Conservation (phyloP, 2,329 filamentous ascomycete species). For the Geoglossum cookeanum region DNA sequence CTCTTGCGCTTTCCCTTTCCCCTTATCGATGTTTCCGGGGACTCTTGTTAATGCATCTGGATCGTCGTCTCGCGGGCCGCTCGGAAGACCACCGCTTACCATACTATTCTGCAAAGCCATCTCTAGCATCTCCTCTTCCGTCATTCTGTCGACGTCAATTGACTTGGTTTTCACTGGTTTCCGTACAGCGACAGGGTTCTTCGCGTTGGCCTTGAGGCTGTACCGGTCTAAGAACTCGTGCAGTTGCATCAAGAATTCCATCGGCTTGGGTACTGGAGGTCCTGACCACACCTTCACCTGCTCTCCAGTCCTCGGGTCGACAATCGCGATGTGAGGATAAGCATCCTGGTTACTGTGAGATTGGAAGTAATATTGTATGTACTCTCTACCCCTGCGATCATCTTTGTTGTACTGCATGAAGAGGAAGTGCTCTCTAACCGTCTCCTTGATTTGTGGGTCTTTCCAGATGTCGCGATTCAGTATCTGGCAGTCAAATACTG, state of each 20-base stretch:
- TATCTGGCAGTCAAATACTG: constrained; percentile 84
- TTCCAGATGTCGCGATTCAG: constrained; percentile 96
- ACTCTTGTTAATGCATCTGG: constrained; percentile 75
- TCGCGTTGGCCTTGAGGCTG: constrained; percentile 69
- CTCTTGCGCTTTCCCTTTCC: constrained; percentile 29
- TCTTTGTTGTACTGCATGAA: constrained; percentile 90
- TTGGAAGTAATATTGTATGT: constrained; percentile 79
- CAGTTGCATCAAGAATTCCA: constrained; percentile 77
- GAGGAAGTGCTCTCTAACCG: constrained; percentile 79
- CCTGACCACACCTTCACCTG: constrained; percentile 95
- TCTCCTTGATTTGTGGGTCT: constrained; percentile 55
- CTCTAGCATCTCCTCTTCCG: constrained; percentile 92
- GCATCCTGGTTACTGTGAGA: constrained; percentile 65
- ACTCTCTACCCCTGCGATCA: constrained; percentile 58
- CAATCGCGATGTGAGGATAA: constrained; percentile 88
- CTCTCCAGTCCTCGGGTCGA: constrained; percentile 89
- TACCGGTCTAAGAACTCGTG: constrained; percentile 96
- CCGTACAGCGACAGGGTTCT: constrained; percentile 75
- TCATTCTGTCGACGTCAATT: constrained; percentile 68
- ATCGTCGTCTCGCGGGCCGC: constrained; percentile 43
- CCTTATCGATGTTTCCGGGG: constrained; percentile 30
- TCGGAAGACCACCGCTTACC: constrained; percentile 28
- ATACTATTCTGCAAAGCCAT: constrained; percentile 84
- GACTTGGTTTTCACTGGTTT: constrained; percentile 45
- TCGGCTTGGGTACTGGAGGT: constrained; percentile 50